Conservation (phyloP, 2,329 filamentous ascomycete species). For the Colletotrichum liriopes region DNA sequence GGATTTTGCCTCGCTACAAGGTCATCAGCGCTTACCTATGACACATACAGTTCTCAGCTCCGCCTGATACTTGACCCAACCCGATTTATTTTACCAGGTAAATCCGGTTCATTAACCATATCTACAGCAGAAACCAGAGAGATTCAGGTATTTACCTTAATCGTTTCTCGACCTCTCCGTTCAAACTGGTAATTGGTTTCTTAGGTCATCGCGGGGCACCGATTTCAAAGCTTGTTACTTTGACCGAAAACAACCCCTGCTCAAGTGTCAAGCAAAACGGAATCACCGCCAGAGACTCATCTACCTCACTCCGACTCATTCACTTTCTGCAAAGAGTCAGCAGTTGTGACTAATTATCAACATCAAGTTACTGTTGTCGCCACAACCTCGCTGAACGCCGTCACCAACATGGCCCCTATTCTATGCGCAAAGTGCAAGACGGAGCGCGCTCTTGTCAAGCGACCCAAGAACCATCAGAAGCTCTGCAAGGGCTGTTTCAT, state of each 20-base stretch:
- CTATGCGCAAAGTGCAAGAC: constrained; percentile 83
- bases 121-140: background rate
- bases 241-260: background rate
- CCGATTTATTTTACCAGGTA: too few species aligned
- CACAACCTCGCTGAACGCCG: background rate
- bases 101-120: background rate
- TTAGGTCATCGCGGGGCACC: background rate
- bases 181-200: background rate
- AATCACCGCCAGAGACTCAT: background rate
- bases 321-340: background rate
- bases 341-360: background rate
- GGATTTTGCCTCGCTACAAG: background rate
- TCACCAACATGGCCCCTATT: constrained; percentile 81
- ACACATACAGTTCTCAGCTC: background rate
- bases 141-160: background rate
- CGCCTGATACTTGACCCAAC: background rate
- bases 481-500: constrained; percentile 94
- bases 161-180: background rate
- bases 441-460: constrained; percentile 87
- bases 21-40: background rate
- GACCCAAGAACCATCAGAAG: constrained; percentile 95
- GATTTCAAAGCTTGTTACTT: background rate
- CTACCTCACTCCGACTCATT: background rate
- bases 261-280: too few species aligned
- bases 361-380: background rate